These are phyloP conservation scores for Corrigiola litoralis DNA, from an alignment of 179 eudicot genomes.

Conservation along the genomic window DNA sequence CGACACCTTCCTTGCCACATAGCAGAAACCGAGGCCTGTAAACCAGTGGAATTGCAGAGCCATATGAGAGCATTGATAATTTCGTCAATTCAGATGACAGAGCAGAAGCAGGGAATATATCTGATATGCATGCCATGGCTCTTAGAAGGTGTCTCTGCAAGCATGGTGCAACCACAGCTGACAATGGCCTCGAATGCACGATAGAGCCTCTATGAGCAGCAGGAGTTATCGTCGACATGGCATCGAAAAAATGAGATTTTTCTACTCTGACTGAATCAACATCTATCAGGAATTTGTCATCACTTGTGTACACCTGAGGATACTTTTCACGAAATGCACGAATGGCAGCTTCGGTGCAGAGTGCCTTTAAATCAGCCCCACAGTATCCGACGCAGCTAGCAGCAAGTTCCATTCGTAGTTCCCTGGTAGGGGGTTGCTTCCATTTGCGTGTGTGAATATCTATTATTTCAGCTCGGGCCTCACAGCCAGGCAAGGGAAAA, in stretches of 20 bases:
- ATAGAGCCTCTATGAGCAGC: conserved; percentile 99
- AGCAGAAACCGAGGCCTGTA: conserved; percentile 90
- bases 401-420: conserved; percentile 82
- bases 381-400: conserved; percentile 99
- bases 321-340: conserved; percentile 98
- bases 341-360: conserved; percentile 99
- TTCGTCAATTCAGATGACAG: conserved; percentile 66
- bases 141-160: conserved; percentile 66
- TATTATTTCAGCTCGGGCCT: conserved; percentile 94
- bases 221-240: conserved; percentile 96
- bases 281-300: conserved; percentile 93
- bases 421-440: conserved; percentile 86
- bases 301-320: conserved; percentile 99
- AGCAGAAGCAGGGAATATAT: conserved; percentile 76
- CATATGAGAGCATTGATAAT: conserved; percentile 77
- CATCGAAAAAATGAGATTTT: conserved; percentile 83
- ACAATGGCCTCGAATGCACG: conserved; percentile 94
- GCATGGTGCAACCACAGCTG: conserved; percentile 88
- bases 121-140: conserved; percentile 68
- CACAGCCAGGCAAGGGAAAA: conserved; percentile 95
- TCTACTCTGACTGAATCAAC: conserved; percentile 88
- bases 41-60: conserved; percentile 84
- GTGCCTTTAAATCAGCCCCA: conserved; percentile 98
- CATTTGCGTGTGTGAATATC: conserved; percentile 97
- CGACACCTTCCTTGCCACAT: conserved; percentile 75